Conservation (phyloP, 805 yeast species). For the Gaillardinia entomophila region DNA sequence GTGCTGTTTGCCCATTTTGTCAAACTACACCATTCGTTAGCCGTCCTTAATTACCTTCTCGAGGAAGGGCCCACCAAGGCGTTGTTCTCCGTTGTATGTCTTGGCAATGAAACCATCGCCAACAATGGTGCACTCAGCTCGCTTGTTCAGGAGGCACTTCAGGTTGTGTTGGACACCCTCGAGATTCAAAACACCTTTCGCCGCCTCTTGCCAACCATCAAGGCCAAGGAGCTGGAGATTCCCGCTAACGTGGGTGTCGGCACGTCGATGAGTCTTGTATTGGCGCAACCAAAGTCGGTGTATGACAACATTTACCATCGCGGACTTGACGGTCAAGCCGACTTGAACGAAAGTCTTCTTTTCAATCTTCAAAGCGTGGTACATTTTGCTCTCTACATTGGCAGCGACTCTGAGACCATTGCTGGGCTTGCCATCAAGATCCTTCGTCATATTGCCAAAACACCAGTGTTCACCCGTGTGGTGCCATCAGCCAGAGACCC, state of each 20-base stretch:
- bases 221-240: slow-evolving; percentile 22
- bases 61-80: slow-evolving; percentile 50
- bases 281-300: slow-evolving; percentile 14
- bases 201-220: slow-evolving; percentile 46
- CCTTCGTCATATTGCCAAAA: slow-evolving; percentile 43
- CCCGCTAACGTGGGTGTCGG: slow-evolving; percentile 14
- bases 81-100: slow-evolving; percentile 50
- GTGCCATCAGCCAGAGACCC: too few relatives aligned
- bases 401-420: slow-evolving; percentile 45
- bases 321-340: slow-evolving; percentile 55
- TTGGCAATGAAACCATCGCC: slow-evolving; percentile 54
- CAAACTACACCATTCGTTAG: slow-evolving; percentile 65
- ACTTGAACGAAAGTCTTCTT: slow-evolving; percentile 68
- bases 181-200: slow-evolving; percentile 56
- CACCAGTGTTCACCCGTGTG: slow-evolving; percentile 44
- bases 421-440: slow-evolving; percentile 51
- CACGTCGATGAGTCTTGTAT: slow-evolving; percentile 22
- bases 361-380: slow-evolving; percentile 69
- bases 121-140: slow-evolving; percentile 33
- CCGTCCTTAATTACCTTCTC: slow-evolving; percentile 57
- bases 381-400: slow-evolving; percentile 69
- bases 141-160: slow-evolving; percentile 36
- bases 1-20: slow-evolving; percentile 29
- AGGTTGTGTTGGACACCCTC: slow-evolving; percentile 41
- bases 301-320: slow-evolving; percentile 34